These are phyloP conservation scores for Pyrenopolyporus hunteri DNA, from an alignment of 495 filamentous ascomycete species.

Conservation along the genomic window DNA sequence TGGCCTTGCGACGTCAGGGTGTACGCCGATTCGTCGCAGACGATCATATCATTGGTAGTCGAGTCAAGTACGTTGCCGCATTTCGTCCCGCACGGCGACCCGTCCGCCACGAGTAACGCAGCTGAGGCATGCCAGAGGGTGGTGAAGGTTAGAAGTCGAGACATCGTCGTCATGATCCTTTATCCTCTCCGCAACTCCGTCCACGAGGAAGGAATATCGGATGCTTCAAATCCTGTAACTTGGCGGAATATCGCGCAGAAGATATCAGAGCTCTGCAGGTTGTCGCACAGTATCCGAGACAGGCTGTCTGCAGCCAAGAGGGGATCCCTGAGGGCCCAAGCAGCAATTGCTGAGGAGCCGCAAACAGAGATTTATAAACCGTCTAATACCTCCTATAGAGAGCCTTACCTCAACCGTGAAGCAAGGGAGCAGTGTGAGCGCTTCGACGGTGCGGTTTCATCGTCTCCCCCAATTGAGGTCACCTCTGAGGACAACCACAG, in stretches of 20 bases:
- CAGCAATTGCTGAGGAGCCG: constrained; percentile 12
- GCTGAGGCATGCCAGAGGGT: constrained; percentile 39
- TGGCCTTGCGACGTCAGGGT: constrained; percentile 33
- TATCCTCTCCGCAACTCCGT: neutral
- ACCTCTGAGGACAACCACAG: neutral
- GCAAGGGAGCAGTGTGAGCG: constrained; percentile 29
- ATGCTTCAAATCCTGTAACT: neutral
- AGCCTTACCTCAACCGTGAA: constrained; percentile 12
- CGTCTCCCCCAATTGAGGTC: constrained; percentile 14
- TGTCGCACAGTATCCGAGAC: constrained; percentile 8
- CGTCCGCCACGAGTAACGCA: constrained; percentile 45
- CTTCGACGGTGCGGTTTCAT: constrained; percentile 23
- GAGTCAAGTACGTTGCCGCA: constrained; percentile 52
- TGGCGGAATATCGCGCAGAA: neutral
- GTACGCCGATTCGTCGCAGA: constrained; percentile 45
- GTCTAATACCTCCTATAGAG: neutral
- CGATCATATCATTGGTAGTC: constrained; percentile 49
- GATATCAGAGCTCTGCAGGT: neutral
- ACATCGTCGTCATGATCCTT: neutral
- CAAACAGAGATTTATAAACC: constrained; percentile 24
- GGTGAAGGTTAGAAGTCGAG: constrained; percentile 19
- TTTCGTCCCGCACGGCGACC: constrained; percentile 49
- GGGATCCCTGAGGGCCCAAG: constrained; percentile 6
- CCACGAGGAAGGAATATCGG: neutral
- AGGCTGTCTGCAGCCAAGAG: constrained; percentile 17